These are phyloP conservation scores for Diaporthe sp. DNA, from an alignment of 2,329 filamentous ascomycete genomes.

Conservation along the genomic window DNA sequence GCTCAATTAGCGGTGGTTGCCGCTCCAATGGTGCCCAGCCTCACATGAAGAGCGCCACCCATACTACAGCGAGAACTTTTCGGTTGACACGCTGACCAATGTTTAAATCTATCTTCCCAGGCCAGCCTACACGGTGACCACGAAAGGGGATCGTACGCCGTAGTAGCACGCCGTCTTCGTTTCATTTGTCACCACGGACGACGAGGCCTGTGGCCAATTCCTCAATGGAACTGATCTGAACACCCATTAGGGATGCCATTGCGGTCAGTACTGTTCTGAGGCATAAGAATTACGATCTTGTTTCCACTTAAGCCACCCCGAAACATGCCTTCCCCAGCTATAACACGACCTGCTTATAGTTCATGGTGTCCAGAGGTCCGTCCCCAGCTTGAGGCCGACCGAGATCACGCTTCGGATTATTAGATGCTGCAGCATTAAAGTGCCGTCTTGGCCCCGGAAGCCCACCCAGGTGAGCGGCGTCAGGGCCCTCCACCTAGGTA, in stretches of 20 bases:
- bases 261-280: not conserved
- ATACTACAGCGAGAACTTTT: not conserved
- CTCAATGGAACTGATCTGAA: not conserved
- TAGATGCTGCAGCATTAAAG: constrained; percentile 25
- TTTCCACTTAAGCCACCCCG: constrained; percentile 11
- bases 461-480: not conserved
- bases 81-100: not conserved
- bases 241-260: not conserved
- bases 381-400: constrained; percentile 2
- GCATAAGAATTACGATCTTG: constrained; percentile 5
- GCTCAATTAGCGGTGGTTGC: constrained; percentile 22
- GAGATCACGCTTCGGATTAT: constrained; percentile 24
- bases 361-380: constrained; percentile 1
- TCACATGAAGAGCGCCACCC: not conserved
- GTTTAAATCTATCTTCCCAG: not conserved
- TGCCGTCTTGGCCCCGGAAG: constrained; percentile 20
- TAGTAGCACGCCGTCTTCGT: constrained; percentile 10
- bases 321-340: constrained; percentile 26
- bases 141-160: not conserved
- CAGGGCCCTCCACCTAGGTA: not conserved
- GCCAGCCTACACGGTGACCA: not conserved
- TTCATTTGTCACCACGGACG: not conserved
- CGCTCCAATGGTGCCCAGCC: constrained; percentile 9
- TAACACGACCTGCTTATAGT: constrained; percentile 4
- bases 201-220: not conserved